Conservation (phyloP, 2,329 filamentous ascomycete species). For the Rutstroemia sydowiana region DNA sequence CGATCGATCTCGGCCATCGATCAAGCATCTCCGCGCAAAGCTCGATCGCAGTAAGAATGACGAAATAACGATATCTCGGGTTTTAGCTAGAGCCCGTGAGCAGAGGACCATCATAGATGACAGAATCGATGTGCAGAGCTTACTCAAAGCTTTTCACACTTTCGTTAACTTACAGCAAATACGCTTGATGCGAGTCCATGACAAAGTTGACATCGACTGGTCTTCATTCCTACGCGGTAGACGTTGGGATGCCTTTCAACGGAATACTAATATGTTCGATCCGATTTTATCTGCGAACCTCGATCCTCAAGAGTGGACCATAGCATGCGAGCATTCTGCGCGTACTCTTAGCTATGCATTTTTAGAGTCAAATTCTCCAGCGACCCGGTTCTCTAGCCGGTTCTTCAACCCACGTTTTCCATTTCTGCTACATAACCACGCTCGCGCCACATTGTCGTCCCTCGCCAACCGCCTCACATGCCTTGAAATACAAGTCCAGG, state of each 20-base stretch:
- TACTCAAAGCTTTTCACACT: conserved; percentile 29
- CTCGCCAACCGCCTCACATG: conserved; percentile 52
- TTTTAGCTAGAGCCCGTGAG: conserved; percentile 18
- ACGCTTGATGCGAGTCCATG: conserved; percentile 55
- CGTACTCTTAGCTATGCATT: conserved; percentile 51
- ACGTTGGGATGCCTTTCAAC: conserved; percentile 16
- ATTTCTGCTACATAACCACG: conserved; percentile 40
- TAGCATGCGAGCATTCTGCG: conserved; percentile 54
- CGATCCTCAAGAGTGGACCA: conserved; percentile 50
- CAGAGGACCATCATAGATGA: conserved; percentile 22
- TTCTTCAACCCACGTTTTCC: conserved; percentile 57
- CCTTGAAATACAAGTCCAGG: conserved; percentile 53
- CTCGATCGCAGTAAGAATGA: conserved; percentile 10
- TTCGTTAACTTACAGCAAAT: conserved; percentile 57
- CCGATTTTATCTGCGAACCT: conserved; percentile 37
- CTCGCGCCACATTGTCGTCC: conserved; percentile 39
- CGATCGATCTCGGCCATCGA: conserved; percentile 10
- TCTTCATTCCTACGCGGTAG: conserved; percentile 41
- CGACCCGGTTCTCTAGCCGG: conserved; percentile 36
- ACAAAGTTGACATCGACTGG: conserved; percentile 48
- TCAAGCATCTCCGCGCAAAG: conserved; percentile 12
- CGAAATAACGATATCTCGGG: conserved; percentile 14
- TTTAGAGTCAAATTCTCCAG: conserved; percentile 46
- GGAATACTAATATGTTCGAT: conserved; percentile 18
- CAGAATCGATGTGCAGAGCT: conserved; percentile 15